Evolutionary conservation across 1,284 basidiomycete genomes (phyloP).

Genomic region (Heterobasidion annosum): DNA sequence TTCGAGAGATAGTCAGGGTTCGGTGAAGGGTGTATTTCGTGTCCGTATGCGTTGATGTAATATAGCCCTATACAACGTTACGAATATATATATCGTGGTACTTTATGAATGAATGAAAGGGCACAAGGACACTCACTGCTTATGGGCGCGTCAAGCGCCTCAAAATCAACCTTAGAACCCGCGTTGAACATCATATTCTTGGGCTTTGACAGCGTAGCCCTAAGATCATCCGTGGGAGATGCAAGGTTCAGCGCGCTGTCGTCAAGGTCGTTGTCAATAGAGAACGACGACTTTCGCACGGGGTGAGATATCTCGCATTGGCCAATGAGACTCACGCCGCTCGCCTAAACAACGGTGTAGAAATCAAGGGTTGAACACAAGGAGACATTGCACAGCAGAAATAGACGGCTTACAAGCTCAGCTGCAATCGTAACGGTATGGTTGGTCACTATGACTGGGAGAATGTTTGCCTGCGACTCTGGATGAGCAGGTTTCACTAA

Average conservation of each 20-base stretch:
- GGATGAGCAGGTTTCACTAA: slow-evolving; percentile 4
- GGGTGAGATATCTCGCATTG: slow-evolving; percentile 99
- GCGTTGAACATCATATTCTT: slow-evolving; percentile 68
- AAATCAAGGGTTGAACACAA: neutral
- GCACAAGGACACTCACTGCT: slow-evolving; percentile 34
- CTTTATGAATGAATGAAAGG: neutral
- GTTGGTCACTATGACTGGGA: slow-evolving; percentile 92
- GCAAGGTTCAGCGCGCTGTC: slow-evolving; percentile 18
- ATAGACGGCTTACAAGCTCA: slow-evolving; percentile 57
- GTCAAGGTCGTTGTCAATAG: neutral
- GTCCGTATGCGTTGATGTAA: slow-evolving; percentile 92
- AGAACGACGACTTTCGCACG: slow-evolving; percentile 30
- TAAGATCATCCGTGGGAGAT: slow-evolving; percentile 19
- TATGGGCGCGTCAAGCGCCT: slow-evolving; percentile 58
- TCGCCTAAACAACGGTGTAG: slow-evolving; percentile 38
- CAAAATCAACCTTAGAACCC: slow-evolving; percentile 31
- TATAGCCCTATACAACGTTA: slow-evolving; percentile 44
- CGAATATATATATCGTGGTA: neutral
- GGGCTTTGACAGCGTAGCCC: slow-evolving; percentile 9
- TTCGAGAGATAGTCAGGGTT: slow-evolving; percentile 75
- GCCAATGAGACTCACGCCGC: slow-evolving; percentile 77
- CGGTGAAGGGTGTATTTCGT: slow-evolving; percentile 83
- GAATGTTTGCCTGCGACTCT: slow-evolving; percentile 53
- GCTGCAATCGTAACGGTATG: slow-evolving; percentile 98
- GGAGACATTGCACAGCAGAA: slow-evolving; percentile 2